phyloP scores from a whole-genome alignment of 2,329 filamentous ascomycete species.

The Alternaria burnsii region DNA sequence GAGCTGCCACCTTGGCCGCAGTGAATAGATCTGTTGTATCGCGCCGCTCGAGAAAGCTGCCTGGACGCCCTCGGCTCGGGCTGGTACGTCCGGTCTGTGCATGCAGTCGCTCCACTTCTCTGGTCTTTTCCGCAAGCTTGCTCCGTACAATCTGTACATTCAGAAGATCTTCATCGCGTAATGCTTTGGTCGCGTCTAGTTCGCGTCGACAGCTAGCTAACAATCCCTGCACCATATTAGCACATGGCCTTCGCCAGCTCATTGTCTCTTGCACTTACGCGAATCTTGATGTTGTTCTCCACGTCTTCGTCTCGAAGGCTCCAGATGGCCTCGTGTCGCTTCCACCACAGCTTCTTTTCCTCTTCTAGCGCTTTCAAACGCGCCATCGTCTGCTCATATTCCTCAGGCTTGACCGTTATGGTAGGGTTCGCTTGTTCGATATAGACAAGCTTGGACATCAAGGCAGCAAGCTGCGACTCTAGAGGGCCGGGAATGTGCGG shows the following conservation, averaged over 20 bases:
- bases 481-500: slow-evolving; percentile 46
- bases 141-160: slow-evolving; percentile 52
- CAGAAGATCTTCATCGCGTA: slow-evolving; percentile 54
- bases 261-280: slow-evolving; percentile 24
- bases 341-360: slow-evolving; percentile 49
- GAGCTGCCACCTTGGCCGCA: slow-evolving; percentile 52
- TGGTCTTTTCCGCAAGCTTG: slow-evolving; percentile 53
- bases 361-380: slow-evolving; percentile 47
- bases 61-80: slow-evolving; percentile 39
- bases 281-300: slow-evolving; percentile 55
- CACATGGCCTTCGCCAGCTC: not conserved
- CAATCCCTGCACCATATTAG: slow-evolving; percentile 33
- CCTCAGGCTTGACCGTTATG: slow-evolving; percentile 48
- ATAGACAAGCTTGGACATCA: slow-evolving; percentile 51
- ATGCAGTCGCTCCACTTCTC: slow-evolving; percentile 45
- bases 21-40: slow-evolving; percentile 53
- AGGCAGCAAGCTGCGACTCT: slow-evolving; percentile 47
- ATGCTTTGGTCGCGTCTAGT: slow-evolving; percentile 50
- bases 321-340: slow-evolving; percentile 53
- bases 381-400: slow-evolving; percentile 44
- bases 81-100: slow-evolving; percentile 33
- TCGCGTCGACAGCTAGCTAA: slow-evolving; percentile 52
- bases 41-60: slow-evolving; percentile 45
- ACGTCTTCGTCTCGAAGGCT: slow-evolving; percentile 55
- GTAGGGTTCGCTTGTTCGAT: slow-evolving; percentile 47